Conservation (phyloP, 495 filamentous ascomycete species). For the Entonaema liquescens region DNA sequence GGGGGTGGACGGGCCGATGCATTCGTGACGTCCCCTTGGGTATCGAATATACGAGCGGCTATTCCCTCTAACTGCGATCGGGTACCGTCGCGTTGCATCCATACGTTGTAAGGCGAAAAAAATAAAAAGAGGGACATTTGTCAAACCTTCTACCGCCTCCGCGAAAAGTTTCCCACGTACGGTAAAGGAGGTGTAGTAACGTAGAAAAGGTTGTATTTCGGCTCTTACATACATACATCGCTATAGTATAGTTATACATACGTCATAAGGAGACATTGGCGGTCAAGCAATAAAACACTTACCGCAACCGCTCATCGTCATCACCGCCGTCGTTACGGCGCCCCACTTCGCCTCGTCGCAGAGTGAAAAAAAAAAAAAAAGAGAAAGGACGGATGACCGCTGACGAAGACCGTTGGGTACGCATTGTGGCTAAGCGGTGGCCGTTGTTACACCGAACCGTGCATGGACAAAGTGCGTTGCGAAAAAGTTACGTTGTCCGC, state of each 20-base stretch:
- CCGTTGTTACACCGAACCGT: conserved; percentile 2
- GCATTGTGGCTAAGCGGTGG: conserved; percentile 22
- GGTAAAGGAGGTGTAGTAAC: background rate
- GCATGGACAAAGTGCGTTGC: background rate
- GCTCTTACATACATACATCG: background rate
- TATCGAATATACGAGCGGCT: conserved; percentile 7
- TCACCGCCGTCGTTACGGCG: conserved; percentile 3
- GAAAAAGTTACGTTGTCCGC: no score
- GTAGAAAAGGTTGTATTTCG: background rate
- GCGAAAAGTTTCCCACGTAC: background rate
- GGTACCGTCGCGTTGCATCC: conserved; percentile 17
- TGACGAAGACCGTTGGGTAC: background rate
- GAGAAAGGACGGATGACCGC: no score
- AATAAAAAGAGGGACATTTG: background rate
- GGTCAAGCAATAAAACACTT: conserved; percentile 13
- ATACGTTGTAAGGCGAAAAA: background rate
- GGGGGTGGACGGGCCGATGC: conserved; percentile 22
- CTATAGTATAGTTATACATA: no score
- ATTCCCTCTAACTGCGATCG: background rate
- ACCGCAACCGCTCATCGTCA: conserved; percentile 27
- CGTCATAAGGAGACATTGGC: conserved; percentile 31
- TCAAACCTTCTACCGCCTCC: background rate
- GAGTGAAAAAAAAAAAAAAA: background rate
- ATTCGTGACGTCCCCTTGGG: conserved; percentile 30
- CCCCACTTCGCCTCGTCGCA: background rate